Base-by-base conservation (phyloP, 1,284 basidiomycete genomes). In the Ceratobasidium sp. region DNA sequence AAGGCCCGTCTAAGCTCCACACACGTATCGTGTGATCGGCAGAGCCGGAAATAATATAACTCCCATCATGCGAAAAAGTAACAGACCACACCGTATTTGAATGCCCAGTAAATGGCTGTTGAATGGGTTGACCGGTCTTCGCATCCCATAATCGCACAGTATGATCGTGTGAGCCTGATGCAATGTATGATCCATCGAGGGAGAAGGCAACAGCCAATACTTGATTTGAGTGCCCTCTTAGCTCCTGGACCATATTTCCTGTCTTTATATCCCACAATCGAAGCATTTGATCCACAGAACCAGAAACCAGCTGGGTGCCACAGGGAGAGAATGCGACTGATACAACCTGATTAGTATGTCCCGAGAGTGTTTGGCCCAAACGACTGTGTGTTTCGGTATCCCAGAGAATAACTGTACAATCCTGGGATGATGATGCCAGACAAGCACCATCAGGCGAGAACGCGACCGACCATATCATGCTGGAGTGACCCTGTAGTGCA, bases 291-390 rank as follows among this genome's bases (percentile, higher is more conserved):
- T 69, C 70, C 2, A 50, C 14, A 7, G 52, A 52, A 16, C 66
- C 29, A 23, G 68, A 53, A 0, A 56, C 49, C 8, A 69, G 25
- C 13, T 36, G 47, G 1, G 11, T 47, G 16, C 49, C 49, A 30
- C 69, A 59, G 6, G 49, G 56, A 7, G 52, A 66, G 23, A 23
- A 60, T 23, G 56, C 25, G n/a, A 60, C 44, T 11, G 56, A 59
- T 2, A 9, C 8, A 13, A 69, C 49, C n/a, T 7, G 21, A 14
- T 27, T 14, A 2, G 47, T 50, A 25, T 21, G 47, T 4, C 47
- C 47, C 2, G 14, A 27, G 5, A 50, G 11, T 21, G 47, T 16
- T 27, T 23, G 9, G 19, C 9, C 11, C 8, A 47, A 21, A 50
- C 11, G 21, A 21, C 21, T 50, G 7, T 21, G 39, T 21, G 14